Base-by-base conservation (phyloP, 805 yeast species). In the Starmerella ratchasimensis region DNA sequence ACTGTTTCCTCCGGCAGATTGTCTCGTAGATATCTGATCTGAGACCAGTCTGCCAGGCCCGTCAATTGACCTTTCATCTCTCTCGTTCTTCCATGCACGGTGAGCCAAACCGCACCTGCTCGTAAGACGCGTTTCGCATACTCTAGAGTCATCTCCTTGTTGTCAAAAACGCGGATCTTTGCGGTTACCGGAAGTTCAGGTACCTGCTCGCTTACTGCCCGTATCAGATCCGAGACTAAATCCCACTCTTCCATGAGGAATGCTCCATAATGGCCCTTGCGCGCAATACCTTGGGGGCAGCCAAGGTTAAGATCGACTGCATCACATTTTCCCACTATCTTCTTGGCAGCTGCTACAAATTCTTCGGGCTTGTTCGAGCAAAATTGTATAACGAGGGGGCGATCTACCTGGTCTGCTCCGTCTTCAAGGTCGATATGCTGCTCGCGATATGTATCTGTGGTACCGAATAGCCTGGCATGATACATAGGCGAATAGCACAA, bases 201-300 rank as follows among this genome's bases (percentile, higher is more conserved):
- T 40, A 88, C 65, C 50, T 83, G 74, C 0, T 67, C 69, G 57
- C 84, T 94, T 36, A 88, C 63, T 14, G 65, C 80, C 44, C 66
- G 70, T 46, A 90, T 84, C 43, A 90, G 64, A 36, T 64, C 68
- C 51, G 73, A 67, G 13, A 90, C 74, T 38, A 88, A 61, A 17
- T 72, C 81, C 97, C 97, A 90, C 52, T 90, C 95, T 40, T 90
- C 99, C 95, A 86, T 88, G 38, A 90, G 61, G 50, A 86, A 90
- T 0, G 97, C 76, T 1, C 99, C 99, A 56, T 90, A 90, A 46
- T 81, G 78, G 0, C 99, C 99, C 58, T 82, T 81, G 45, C 69
- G 71, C 0, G 99, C 99, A 43, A 90, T 90, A 1, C 95, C 95
- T 58, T 90, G 99, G 0, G 99, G 99, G 58, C 99, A 90, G 0